Base-by-base conservation (phyloP, 169 alveolate genomes). In the Ichthyophthirius multifiliis region DNA sequence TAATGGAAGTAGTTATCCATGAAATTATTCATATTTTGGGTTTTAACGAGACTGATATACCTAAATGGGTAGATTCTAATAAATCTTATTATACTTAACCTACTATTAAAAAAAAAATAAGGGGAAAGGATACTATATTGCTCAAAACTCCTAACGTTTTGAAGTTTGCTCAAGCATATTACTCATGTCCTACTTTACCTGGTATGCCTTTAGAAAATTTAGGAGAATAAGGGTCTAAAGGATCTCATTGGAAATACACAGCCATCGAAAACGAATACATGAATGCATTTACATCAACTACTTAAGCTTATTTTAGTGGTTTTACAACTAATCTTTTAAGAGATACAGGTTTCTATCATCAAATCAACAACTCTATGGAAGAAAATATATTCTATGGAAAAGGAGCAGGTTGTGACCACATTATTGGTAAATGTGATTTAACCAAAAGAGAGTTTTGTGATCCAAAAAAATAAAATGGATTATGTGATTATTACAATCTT, bases 201-300 rank as follows among this genome's bases (percentile, higher is more conserved):
- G 87, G 87, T 5, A 65, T 75, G 27, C 62, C 55, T 39, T 71
- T 85, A 35, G 90, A 85, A 84, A 79, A 76, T 48, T 71, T 71
- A 77, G 86, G 90, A 43, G 86, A 83, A n/a, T 9, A 4, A 5
- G 90, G 86, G 13, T 48, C 83, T 16, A 64, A 64, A n/a, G 65
- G 87, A 2, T 73, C 87, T 16, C 90, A 85, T 44, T 80, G 86
- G 84, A 84, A 79, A 63, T 13, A 73, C 4, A 65, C 80, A 30
- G 32, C 44, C 23, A 65, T 85, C 37, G 32, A 63, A 43, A 74
- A 77, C 10, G 90, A 85, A 43, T 78, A 47, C 43, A 85, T 85
- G 90, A 75, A 62, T 44, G 76, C 87, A 9, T 7, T 7, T 13
- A 45, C 46, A 0, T 41, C 63, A 39, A 35, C 45, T 46, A 55